Base-by-base conservation (phyloP, 352 stramenopile genomes). In the Thalassiosira livingstoniorum region DNA sequence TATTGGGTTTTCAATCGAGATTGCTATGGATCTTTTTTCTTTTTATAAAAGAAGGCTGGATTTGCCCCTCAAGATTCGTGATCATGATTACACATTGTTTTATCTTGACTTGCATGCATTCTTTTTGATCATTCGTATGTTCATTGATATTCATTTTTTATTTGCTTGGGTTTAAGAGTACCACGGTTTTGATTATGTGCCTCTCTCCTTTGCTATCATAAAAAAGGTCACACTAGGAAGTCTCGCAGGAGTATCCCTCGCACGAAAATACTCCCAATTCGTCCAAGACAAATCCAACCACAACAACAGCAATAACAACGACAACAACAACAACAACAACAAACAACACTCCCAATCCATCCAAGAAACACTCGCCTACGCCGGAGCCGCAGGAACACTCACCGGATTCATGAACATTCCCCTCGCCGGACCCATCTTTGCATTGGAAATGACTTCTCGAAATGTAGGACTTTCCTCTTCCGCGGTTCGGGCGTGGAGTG, bases 331-430 rank as follows among this genome's bases (percentile, higher is more conserved):
- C 13, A 37, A 31, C 21, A 66, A 62, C 21, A 29, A 5, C 42
- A 37, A 57, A 29, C 68, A 66, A 13, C 65, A 61, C 21, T 42
- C 58, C 4, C 53, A 62, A 45, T 68, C 47, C 18, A 10, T 79
- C 34, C 42, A 82, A 68, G 75, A 80, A 76, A 87, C 63, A 10
- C 60, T 90, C 1, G 85, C 86, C 0, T 91, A 88, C 67, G 85
- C 73, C n/a, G 88, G 88, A 60, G 88, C 86, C 21, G 76, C 88
- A 13, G 88, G 88, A 45, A 71, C 88, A 0, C 27, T 93, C 23
- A 93, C 88, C 29, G 84, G 78, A 13, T 90, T 87, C 25, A 90
- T 93, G 86, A 89, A 87, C 29, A 78, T 93, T 35, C 88, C 88
- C 4, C 58, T 93, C 11, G 86, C 81, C 4, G 88, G 88, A 53